These are phyloP conservation scores for Psidium friedrichsthalianum DNA, from an alignment of 345 rosid species.

Conservation along the genomic window DNA sequence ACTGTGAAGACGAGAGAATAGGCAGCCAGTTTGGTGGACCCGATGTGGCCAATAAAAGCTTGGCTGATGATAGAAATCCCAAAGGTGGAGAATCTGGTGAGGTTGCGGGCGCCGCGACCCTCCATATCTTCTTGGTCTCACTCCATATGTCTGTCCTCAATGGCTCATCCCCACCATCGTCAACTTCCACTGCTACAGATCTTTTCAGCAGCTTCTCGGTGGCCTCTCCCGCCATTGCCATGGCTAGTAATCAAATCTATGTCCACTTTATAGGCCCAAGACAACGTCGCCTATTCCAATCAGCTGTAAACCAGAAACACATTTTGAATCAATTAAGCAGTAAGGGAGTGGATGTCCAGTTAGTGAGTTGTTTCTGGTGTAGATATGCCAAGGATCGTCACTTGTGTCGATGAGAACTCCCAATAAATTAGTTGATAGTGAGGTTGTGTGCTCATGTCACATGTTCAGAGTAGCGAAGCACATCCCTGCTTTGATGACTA, in stretches of 20 bases:
- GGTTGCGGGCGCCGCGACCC: slow-evolving; percentile 65
- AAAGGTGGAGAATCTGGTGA: slow-evolving; percentile 54
- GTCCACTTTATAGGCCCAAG: background rate
- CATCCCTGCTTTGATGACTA: background rate
- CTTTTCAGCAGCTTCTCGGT: slow-evolving; percentile 9
- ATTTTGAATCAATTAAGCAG: background rate
- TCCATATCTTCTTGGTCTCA: slow-evolving; percentile 61
- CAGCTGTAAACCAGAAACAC: background rate
- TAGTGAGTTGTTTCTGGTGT: background rate
- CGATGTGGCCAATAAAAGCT: slow-evolving; percentile 61
- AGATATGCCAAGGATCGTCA: background rate
- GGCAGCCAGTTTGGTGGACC: slow-evolving; percentile 57
- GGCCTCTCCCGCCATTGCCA: slow-evolving; percentile 13
- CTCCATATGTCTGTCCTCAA: slow-evolving; percentile 35
- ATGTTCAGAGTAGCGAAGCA: background rate
- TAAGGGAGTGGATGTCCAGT: background rate
- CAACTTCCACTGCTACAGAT: background rate
- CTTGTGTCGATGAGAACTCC: background rate
- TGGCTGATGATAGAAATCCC: slow-evolving; percentile 45
- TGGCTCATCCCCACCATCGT: background rate
- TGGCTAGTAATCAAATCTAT: background rate
- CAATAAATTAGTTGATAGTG: background rate
- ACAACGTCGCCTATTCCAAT: background rate
- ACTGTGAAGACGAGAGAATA: slow-evolving; percentile 52
- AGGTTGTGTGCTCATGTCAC: background rate